Base-by-base conservation (phyloP, 2,329 filamentous ascomycete genomes). In the Coniochaeta prunicola region DNA sequence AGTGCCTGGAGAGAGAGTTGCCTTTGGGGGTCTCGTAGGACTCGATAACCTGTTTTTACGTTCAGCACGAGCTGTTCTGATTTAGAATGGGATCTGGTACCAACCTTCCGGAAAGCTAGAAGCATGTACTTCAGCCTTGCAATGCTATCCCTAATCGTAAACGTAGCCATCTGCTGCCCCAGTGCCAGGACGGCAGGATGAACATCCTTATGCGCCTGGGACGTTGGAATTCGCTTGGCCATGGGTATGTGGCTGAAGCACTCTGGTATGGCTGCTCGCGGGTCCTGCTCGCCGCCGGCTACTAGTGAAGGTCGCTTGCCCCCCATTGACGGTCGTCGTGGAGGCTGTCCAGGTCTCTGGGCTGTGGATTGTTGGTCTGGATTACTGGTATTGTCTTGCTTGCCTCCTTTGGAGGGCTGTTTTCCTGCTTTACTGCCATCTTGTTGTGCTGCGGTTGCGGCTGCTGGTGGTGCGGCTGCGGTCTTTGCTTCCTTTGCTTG, bases 21-120 rank as follows among this genome's bases (percentile, higher is more conserved):
- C 89, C 89, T 28, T 86, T 80, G 5, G 94, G 94, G 1, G 93
- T 97, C 53, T 86, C 89, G 73, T 99, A 99, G n/a, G 90, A 87
- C 68, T 91, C 85, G 63, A 99, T 93, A 63, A 97, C 90, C 87
- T 96, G 67, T 38, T 62, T n/a, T 21, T 6, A 15, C 24, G 13
- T 50, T 17, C 15, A 40, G 36, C n/a, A 40, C 17, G 19, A n/a
- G n/a, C n/a, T 24, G n/a, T 26, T 6, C 31, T 57, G 45, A 50
- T 40, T 5, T 5, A 8, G 36, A 40, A 17, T 5, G 17, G 15
- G 36, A n/a, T 13, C 5, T 17, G 36, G 15, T 5, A 50, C 66
- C 19, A 72, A 92, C 91, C 77, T 88, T 86, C 72, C 96, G 96
- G 71, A 99, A 96, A 1, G 91, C 92, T 64, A 94, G 76, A 53